A percentile compares a stretch with the other conserved stretches of the same genome.
phyloP scores from a whole-genome alignment of 2,329 filamentous ascomycete genomes.

The Paecilomyces variotii region DNA sequence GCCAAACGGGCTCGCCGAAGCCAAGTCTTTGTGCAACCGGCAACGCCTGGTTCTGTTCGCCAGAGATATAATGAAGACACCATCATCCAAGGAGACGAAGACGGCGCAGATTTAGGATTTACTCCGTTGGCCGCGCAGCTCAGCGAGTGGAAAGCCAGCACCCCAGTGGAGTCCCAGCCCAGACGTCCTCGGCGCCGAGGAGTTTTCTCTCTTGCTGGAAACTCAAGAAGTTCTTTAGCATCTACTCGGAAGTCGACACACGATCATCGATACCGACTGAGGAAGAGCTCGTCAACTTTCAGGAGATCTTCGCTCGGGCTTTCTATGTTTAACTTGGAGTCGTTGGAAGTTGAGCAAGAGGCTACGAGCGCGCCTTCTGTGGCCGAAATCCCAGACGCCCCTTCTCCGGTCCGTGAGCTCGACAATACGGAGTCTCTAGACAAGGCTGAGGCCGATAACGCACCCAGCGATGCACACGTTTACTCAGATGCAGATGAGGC shows the following conservation, averaged over 20 bases:
- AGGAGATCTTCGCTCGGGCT: not conserved
- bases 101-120: slow-evolving; percentile 44
- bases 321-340: not conserved
- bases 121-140: slow-evolving; percentile 57
- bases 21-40: not conserved
- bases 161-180: slow-evolving; percentile 38
- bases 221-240: not conserved
- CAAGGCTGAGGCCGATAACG: not conserved
- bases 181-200: slow-evolving; percentile 19
- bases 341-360: not conserved
- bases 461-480: not conserved
- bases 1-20: not conserved
- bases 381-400: not conserved
- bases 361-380: not conserved
- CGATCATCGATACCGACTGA: slow-evolving; percentile 12
- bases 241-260: not conserved
- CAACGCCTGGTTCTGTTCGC: not conserved
- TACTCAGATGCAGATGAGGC: not conserved
- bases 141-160: slow-evolving; percentile 55
- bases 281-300: slow-evolving; percentile 2
- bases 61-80: slow-evolving; percentile 5
- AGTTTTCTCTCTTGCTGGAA: slow-evolving; percentile 29
- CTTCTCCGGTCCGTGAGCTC: not conserved
- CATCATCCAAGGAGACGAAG: slow-evolving; percentile 6
- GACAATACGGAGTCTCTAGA: not conserved